Evolutionary conservation across 1,284 basidiomycete species (phyloP).

Genomic region (Microbotryum intermedium): DNA sequence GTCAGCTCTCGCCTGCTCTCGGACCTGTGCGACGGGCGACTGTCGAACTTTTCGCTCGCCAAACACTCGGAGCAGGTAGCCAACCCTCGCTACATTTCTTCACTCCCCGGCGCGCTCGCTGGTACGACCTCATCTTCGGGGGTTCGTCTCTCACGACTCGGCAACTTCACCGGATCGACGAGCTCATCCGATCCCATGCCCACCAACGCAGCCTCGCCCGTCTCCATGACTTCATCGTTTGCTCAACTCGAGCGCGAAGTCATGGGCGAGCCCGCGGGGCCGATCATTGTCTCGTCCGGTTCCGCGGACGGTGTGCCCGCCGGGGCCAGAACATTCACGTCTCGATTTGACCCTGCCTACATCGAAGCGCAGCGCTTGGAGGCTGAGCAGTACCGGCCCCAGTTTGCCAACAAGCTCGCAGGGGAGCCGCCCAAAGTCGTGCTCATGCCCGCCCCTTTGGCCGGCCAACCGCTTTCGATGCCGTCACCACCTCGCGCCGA

Average conservation of each 20-base stretch:
- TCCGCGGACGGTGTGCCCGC: not conserved
- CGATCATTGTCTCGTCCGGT: not conserved
- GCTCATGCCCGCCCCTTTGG: slow-evolving; percentile 25
- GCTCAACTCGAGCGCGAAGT: not conserved
- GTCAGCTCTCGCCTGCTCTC: slow-evolving; percentile 1
- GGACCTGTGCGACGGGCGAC: not conserved
- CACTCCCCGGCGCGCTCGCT: too few species aligned
- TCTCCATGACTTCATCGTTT: not conserved
- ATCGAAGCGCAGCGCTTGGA: slow-evolving; percentile 14
- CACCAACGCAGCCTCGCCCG: not conserved
- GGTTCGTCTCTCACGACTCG: not conserved
- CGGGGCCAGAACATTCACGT: slow-evolving; percentile 12
- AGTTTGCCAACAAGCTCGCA: slow-evolving; percentile 15
- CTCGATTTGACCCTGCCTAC: slow-evolving; percentile 21
- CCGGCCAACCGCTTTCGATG: slow-evolving; percentile 2
- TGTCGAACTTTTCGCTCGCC: too few species aligned
- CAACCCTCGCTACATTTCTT: too few species aligned
- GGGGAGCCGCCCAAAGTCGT: slow-evolving; percentile 23
- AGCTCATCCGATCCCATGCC: not conserved
- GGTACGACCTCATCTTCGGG: too few species aligned
- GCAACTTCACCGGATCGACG: not conserved
- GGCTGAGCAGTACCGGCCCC: slow-evolving; percentile 16
- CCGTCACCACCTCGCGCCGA: slow-evolving; percentile 1
- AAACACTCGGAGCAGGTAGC: too few species aligned
- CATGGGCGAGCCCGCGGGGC: not conserved